These are phyloP conservation scores for Euphrasia arctica DNA, from an alignment of 305 asterid species.

Conservation along the genomic window DNA sequence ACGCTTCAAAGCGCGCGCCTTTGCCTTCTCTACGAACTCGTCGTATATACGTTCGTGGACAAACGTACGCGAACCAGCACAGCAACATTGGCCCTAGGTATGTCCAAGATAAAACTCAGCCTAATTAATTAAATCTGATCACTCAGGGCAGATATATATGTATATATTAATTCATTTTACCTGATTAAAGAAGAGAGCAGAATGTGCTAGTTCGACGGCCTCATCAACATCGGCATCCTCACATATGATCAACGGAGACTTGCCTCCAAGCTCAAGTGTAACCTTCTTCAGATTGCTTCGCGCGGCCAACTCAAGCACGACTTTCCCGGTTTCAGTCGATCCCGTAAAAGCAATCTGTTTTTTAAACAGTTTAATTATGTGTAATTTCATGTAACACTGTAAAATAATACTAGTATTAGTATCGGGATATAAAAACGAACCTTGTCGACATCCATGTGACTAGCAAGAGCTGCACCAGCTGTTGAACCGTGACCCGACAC, in stretches of 20 bases:
- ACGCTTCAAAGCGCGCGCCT: conserved; percentile 56
- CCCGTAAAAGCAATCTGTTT: conserved; percentile 66
- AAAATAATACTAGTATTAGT: too few species aligned
- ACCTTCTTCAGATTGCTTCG: conserved; percentile 75
- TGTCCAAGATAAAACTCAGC: too few species aligned
- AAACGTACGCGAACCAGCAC: conserved; percentile 83
- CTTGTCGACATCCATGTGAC: conserved; percentile 85
- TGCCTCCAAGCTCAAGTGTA: conserved; percentile 81
- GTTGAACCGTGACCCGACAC: conserved; percentile 71
- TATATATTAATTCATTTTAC: conserved; percentile 16
- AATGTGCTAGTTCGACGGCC: conserved; percentile 63
- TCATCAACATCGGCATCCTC: conserved; percentile 75
- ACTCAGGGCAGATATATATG: too few species aligned
- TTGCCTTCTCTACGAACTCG: conserved; percentile 58
- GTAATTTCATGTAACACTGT: too few species aligned
- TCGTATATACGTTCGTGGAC: conserved; percentile 76
- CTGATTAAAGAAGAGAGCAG: conserved; percentile 73
- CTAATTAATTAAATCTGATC: too few species aligned
- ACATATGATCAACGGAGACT: conserved; percentile 72
- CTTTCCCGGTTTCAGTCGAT: conserved; percentile 58
- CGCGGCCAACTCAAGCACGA: conserved; percentile 62
- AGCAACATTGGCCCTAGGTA: conserved; percentile 67
- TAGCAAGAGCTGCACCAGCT: conserved; percentile 82
- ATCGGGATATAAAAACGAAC: conserved; percentile 19
- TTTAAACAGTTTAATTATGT: too few species aligned